Evolutionary conservation across 1,284 basidiomycete species (phyloP).

Genomic region (Exobasidium rhododendri): DNA sequence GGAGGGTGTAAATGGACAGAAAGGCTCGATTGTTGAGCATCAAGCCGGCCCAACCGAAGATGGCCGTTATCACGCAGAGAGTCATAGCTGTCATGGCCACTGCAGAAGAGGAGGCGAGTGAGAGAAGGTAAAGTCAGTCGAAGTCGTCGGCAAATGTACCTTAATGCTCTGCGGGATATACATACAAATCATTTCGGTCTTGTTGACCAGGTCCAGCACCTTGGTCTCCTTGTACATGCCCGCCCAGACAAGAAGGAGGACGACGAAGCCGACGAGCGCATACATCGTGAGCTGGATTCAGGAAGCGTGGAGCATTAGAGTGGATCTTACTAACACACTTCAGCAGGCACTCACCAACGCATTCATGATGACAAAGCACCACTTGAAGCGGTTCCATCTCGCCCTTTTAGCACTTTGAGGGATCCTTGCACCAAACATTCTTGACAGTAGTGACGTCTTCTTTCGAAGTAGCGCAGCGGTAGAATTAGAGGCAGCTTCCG

Average conservation of each 20-base stretch:
- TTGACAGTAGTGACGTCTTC: neutral
- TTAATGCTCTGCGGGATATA: conserved; percentile 12
- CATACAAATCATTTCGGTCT: conserved; percentile 1
- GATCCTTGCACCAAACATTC: neutral
- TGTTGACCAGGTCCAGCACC: neutral
- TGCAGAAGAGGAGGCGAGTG: no score
- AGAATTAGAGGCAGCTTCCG: neutral
- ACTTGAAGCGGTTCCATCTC: neutral
- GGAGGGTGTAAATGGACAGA: conserved; percentile 67
- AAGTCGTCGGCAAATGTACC: neutral
- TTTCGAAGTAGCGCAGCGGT: neutral
- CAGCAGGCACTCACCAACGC: neutral
- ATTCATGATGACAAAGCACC: neutral
- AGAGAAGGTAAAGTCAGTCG: conserved; percentile 8
- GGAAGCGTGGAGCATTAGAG: no score
- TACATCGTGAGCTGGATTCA: neutral
- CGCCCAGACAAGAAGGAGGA: neutral
- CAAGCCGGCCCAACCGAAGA: conserved; percentile 67
- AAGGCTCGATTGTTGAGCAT: conserved; percentile 72
- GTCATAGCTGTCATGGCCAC: conserved; percentile 65
- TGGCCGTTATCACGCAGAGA: conserved; percentile 64
- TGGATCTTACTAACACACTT: neutral
- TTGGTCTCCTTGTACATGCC: neutral
- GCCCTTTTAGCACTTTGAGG: neutral
- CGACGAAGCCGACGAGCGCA: conserved; percentile 1